Evolutionary conservation across 2,329 filamentous ascomycete genomes (phyloP), one percentile per base, ranked within the genome.

Genomic region (Xylogone sp.): DNA sequence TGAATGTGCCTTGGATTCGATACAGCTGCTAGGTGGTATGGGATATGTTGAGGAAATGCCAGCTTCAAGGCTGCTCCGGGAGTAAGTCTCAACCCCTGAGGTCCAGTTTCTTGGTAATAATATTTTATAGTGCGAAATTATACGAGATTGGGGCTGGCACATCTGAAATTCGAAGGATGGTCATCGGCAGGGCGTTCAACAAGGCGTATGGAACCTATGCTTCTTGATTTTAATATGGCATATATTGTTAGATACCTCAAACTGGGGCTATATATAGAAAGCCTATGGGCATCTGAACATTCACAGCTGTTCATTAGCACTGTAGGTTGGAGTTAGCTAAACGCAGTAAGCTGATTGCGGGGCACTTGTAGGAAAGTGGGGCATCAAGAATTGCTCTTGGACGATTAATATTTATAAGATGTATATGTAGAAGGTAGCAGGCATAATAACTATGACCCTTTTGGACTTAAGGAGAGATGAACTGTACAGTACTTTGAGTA

Each of bases 101-200:
- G 8, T 39, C 4, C 8, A 16, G n/a, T 16, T 16, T 20, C 21
- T 4, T 7, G 34, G 24, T 56, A 48, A 68, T 71, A 66, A 73
- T 62, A 51, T 13, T 46, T n/a, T 42, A 27, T 56, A 83, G 80
- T 70, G 82, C 82, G 31, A 86, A 86, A 68, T 69, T 99, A 54
- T 99, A 99, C 69, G 94, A 97, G 73, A 97, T 99, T 67, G 94
- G 94, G 1, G 94, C 94, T 4, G 94, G 94, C 5, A 97, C 94
- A 3, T 96, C 90, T 54, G 94, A 99, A 73, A 86, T 99, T 47
- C 79, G 94, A 59, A 79, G 92, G 58, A 95, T 97, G 83, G 90
- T 99, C 3, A 96, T 99, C 65, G 93, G 94, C 22, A 58, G 63
- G 46, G 60, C 13, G 34, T 39, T 39, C n/a, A 39, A 39, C n/a